Evolutionary conservation across 1,139 yeast species (phyloP).

Genomic region (Geotrichum armillariae): DNA sequence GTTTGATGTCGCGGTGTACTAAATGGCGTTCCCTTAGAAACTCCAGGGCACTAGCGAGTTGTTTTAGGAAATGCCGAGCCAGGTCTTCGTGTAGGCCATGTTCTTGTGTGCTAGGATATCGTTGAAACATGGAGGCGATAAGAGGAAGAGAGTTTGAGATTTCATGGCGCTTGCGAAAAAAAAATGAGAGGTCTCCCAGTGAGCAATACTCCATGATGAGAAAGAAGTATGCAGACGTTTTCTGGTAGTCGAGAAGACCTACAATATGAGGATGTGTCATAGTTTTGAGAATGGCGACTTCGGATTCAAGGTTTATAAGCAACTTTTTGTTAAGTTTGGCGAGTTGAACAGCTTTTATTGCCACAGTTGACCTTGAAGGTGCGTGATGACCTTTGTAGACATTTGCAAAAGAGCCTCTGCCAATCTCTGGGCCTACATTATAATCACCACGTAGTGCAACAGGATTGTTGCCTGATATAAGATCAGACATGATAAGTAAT

Average conservation of each 20-base stretch:
- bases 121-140: slow-evolving; percentile 67
- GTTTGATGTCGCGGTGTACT: slow-evolving; percentile 93
- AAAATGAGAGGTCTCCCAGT: slow-evolving; percentile 86
- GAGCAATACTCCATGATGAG: slow-evolving; percentile 97
- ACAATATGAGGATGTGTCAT: slow-evolving; percentile 94
- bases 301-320: slow-evolving; percentile 86
- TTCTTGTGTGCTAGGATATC: slow-evolving; percentile 77
- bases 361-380: slow-evolving; percentile 61
- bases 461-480: neutral
- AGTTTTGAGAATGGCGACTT: slow-evolving; percentile 79
- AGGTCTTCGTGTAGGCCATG: slow-evolving; percentile 79
- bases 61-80: slow-evolving; percentile 82
- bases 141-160: slow-evolving; percentile 76
- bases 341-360: slow-evolving; percentile 83
- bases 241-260: slow-evolving; percentile 75
- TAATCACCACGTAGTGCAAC: slow-evolving; percentile 34
- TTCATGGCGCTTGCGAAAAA: slow-evolving; percentile 75
- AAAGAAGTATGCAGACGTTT: slow-evolving; percentile 78
- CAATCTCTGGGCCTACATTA: slow-evolving; percentile 72
- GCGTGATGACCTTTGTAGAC: slow-evolving; percentile 69
- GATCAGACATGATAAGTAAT: neutral
- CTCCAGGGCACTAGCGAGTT: slow-evolving; percentile 77
- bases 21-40: slow-evolving; percentile 80
- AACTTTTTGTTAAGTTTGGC: slow-evolving; percentile 83
- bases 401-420: slow-evolving; percentile 92